Evolutionary conservation across 352 stramenopile species (phyloP), one percentile per base, ranked within the genome.

Genomic region (Pythium phragmitis): DNA sequence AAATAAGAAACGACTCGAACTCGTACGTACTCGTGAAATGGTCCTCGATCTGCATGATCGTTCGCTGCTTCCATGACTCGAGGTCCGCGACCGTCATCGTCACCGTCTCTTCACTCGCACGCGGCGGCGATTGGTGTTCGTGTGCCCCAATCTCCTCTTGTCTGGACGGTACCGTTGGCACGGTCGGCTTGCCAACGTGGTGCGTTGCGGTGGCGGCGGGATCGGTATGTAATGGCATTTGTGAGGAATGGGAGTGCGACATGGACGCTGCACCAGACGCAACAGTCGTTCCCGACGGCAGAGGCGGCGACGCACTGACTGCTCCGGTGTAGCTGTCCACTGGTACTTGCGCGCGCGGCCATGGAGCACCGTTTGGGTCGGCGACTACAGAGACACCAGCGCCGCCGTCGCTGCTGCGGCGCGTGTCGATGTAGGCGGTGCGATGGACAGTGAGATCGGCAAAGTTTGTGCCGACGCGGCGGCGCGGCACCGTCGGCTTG

Each of bases 1-100:
- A 13, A n/a, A 57, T 12, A 14, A 43, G 6, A n/a, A 7, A 33
- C 16, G 8, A 13, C 16, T 33, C 36, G n/a, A 14, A 19, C 1
- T 21, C 28, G 7, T 7, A 84, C 80, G 21, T 57, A 91, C 82
- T 89, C 0, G 79, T 72, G 59, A 84, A 89, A 60, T 89, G 76
- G 45, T 88, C 77, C 70, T 89, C 82, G 9, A 87, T 74, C 52
- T 87, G 76, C 52, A 79, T 63, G 58, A 80, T 69, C 36, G 85
- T 77, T 49, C 65, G 70, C n/a, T 86, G 72, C 66, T 89, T 74
- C 82, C 79, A 90, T 12, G 63, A 65, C 49, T 89, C 75, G 9
- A 92, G 79, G 52, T 89, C 79, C 7, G 55, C 56, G 1, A 73
- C 28, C n/a, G 68, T 63, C n/a, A 74, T 68, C 0, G 74, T 79